Evolutionary conservation across 495 filamentous ascomycete genomes (phyloP).

Genomic region (Aspergillus mulundensis): DNA sequence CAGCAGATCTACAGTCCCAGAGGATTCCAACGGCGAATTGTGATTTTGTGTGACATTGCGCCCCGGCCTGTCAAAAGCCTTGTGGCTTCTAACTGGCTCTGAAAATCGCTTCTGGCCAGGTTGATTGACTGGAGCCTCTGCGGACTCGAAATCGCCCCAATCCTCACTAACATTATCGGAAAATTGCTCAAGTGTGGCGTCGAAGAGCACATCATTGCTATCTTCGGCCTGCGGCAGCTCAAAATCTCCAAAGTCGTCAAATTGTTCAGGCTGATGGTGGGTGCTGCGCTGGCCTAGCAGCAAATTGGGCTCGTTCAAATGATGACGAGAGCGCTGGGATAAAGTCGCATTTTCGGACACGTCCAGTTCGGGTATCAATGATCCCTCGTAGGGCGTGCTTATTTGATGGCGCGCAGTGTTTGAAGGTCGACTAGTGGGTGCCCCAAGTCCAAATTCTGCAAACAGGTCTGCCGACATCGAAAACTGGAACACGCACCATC

Average conservation of each 20-base stretch:
- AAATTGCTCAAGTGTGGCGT: conserved; percentile 37
- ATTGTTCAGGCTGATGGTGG: conserved; percentile 4
- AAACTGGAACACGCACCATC: neutral
- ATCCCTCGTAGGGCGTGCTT: conserved; percentile 12
- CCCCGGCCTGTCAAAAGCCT: neutral
- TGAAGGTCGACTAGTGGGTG: conserved; percentile 18
- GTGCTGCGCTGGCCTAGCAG: neutral
- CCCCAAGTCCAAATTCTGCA: conserved; percentile 57
- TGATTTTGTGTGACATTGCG: neutral
- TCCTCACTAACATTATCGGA: conserved; percentile 56
- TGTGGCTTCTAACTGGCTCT: neutral
- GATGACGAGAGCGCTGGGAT: conserved; percentile 11
- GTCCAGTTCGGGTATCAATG: conserved; percentile 27
- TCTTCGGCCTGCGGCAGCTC: conserved; percentile 23
- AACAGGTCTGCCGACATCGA: conserved; percentile 73
- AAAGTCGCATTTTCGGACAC: conserved; percentile 20
- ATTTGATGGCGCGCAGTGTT: conserved; percentile 14
- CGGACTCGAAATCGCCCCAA: conserved; percentile 72
- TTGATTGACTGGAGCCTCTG: conserved; percentile 53
- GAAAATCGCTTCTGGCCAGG: conserved; percentile 23
- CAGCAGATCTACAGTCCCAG: conserved; percentile 1
- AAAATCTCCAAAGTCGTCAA: conserved; percentile 3
- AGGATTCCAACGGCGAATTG: neutral
- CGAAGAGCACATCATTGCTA: conserved; percentile 42
- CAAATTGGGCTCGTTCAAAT: neutral